phyloP scores from a whole-genome alignment of 257 asterid genomes.

The Solanum tarapatanum region DNA sequence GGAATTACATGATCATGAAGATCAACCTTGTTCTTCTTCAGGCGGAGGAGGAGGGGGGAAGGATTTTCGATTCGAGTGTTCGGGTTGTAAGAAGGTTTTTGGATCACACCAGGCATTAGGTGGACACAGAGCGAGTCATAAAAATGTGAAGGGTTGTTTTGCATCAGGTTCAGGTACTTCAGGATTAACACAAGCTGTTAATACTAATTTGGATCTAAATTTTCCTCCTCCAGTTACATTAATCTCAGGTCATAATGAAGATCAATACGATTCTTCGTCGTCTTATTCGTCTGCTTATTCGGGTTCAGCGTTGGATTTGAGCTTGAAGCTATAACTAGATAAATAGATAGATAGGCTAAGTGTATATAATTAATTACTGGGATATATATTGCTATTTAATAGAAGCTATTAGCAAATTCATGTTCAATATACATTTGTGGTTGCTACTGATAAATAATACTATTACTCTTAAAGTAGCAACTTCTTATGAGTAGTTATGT shows the following conservation, averaged over 20 bases:
- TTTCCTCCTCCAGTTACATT: slow-evolving; percentile 10
- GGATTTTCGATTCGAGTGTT: slow-evolving; percentile 42
- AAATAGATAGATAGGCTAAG: background rate
- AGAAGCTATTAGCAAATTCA: background rate
- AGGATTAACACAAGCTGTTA: slow-evolving; percentile 62
- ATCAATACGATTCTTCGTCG: slow-evolving; percentile 3
- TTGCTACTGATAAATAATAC: background rate
- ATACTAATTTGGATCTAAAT: slow-evolving; percentile 45
- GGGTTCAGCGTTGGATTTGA: slow-evolving; percentile 25
- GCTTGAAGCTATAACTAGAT: slow-evolving; percentile 34
- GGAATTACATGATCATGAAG: background rate
- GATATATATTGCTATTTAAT: background rate
- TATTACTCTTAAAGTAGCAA: background rate
- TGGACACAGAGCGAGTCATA: slow-evolving; percentile 86
- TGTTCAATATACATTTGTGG: background rate
- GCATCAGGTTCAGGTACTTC: slow-evolving; percentile 40
- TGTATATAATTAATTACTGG: background rate
- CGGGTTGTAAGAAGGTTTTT: slow-evolving; percentile 79
- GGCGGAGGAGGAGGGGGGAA: background rate
- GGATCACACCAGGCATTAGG: slow-evolving; percentile 77
- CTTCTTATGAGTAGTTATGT: background rate
- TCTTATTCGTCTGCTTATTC: slow-evolving; percentile 13
- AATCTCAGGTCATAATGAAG: slow-evolving; percentile 8
- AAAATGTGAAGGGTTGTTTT: slow-evolving; percentile 75
- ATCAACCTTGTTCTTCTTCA: background rate